Conservation (phyloP, 2,329 filamentous ascomycete species). For the Nemania serpens region DNA sequence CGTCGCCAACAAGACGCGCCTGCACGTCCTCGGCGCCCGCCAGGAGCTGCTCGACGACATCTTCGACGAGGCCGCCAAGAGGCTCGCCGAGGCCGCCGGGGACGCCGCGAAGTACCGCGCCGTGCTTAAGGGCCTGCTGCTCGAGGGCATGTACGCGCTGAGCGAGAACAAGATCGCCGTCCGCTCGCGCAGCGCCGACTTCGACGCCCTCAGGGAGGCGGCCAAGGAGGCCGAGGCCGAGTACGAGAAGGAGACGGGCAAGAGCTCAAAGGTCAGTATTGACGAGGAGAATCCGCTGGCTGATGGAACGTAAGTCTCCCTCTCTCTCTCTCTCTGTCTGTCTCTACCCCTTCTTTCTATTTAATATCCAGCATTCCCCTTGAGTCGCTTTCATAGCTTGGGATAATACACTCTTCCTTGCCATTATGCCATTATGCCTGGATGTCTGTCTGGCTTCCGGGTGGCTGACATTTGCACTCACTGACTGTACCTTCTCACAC, state of each 20-base stretch:
- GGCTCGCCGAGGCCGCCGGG: constrained; percentile 68
- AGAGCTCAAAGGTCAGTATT: constrained; percentile 70
- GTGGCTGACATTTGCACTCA: not conserved
- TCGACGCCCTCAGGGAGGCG: constrained; percentile 75
- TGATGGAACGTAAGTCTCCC: constrained; percentile 74
- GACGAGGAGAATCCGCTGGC: constrained; percentile 81
- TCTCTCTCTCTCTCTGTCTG: no score
- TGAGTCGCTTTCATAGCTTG: not conserved
- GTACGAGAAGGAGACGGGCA: constrained; percentile 79
- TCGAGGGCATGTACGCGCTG: constrained; percentile 89
- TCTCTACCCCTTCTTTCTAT: not conserved
- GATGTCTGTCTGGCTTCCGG: not conserved
- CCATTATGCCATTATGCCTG: no score
- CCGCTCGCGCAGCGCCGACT: constrained; percentile 79
- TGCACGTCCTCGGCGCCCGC: constrained; percentile 83
- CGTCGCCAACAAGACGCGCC: constrained; percentile 91
- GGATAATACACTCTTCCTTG: no score
- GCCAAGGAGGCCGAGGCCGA: constrained; percentile 76
- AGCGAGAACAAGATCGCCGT: constrained; percentile 78
- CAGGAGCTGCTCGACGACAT: constrained; percentile 91
- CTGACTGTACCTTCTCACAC: constrained; percentile 27
- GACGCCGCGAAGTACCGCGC: constrained; percentile 76
- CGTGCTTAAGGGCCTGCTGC: constrained; percentile 77
- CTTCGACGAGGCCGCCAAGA: constrained; percentile 79
- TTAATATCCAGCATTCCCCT: constrained; percentile 22